A percentile compares a stretch with the other conserved stretches of the same genome.
Conservation (phyloP, 805 yeast genomes). For the Starmerella potacharoeniae region DNA sequence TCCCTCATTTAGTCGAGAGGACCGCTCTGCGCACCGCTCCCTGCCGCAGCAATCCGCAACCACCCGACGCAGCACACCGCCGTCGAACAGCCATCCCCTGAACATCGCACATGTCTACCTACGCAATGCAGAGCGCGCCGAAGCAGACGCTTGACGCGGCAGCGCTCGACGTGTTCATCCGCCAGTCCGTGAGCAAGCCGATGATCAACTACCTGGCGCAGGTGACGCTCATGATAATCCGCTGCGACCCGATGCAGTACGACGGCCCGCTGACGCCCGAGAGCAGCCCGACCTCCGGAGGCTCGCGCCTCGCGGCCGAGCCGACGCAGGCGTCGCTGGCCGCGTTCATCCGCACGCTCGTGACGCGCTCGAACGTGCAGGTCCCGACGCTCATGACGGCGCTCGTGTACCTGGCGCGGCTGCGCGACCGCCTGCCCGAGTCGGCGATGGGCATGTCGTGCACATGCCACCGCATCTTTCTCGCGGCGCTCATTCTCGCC, state of each 20-base stretch:
- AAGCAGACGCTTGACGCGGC: conserved; percentile 21
- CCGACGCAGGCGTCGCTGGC: conserved; percentile 26
- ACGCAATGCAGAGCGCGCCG: background rate
- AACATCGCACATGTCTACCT: background rate
- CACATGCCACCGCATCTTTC: conserved; percentile 82
- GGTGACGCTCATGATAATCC: conserved; percentile 31
- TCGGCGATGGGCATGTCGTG: conserved; percentile 82
- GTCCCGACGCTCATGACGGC: conserved; percentile 93
- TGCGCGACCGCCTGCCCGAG: conserved; percentile 68
- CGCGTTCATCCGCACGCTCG: conserved; percentile 57
- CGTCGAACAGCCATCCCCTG: too few relatives aligned
- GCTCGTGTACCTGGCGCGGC: conserved; percentile 65
- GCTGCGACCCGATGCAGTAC: conserved; percentile 27
- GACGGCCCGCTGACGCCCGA: conserved; percentile 24
- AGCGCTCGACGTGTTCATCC: conserved; percentile 34
- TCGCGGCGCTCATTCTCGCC: conserved; percentile 80
- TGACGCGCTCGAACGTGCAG: conserved; percentile 79
- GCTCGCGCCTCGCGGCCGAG: conserved; percentile 18
- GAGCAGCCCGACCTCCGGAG: conserved; percentile 6
- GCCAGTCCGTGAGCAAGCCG: conserved; percentile 32
- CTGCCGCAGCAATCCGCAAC: background rate
- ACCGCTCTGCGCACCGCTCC: background rate
- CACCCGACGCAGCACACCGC: background rate
- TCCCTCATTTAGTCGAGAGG: background rate
- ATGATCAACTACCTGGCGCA: conserved; percentile 36